Conservation (phyloP, 1,284 basidiomycete genomes). For the Tetrapyrgos nigripes region DNA sequence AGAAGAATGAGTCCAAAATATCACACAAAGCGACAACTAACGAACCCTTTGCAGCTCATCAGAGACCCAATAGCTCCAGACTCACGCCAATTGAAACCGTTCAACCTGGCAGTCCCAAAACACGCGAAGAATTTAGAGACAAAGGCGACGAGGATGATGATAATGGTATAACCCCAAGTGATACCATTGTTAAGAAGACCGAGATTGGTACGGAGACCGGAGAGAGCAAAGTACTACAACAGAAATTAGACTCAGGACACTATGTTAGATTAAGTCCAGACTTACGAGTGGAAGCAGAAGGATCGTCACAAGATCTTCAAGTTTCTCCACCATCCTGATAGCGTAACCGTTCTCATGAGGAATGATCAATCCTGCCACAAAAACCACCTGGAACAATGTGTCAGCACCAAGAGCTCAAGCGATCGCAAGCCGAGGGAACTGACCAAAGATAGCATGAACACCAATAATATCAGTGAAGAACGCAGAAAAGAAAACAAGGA, state of each 20-base stretch:
- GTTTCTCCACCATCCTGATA: constrained; percentile 75
- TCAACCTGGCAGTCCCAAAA: constrained; percentile 63
- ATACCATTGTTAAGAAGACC: constrained; percentile 75
- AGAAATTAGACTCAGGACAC: not conserved
- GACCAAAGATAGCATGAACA: constrained; percentile 72
- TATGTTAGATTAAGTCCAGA: constrained; percentile 9
- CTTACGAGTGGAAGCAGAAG: constrained; percentile 84
- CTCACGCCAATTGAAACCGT: constrained; percentile 81
- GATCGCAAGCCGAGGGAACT: constrained; percentile 18
- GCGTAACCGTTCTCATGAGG: constrained; percentile 89
- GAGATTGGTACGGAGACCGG: constrained; percentile 86
- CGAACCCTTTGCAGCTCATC: constrained; percentile 93
- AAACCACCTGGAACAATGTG: constrained; percentile 69
- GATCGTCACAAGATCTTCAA: constrained; percentile 80
- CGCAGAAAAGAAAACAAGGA: constrained; percentile 79
- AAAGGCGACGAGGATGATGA: constrained; percentile 86
- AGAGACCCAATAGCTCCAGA: constrained; percentile 86
- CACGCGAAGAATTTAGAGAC: constrained; percentile 80
- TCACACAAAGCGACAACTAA: not conserved
- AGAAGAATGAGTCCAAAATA: constrained; percentile 4
- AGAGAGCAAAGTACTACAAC: constrained; percentile 79
- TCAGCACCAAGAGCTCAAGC: constrained; percentile 29
- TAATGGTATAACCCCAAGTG: constrained; percentile 88
- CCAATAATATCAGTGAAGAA: constrained; percentile 92
- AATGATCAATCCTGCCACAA: constrained; percentile 86